Evolutionary conservation across 2,329 filamentous ascomycete genomes (phyloP).

Genomic region (Atkinsonella texensis): DNA sequence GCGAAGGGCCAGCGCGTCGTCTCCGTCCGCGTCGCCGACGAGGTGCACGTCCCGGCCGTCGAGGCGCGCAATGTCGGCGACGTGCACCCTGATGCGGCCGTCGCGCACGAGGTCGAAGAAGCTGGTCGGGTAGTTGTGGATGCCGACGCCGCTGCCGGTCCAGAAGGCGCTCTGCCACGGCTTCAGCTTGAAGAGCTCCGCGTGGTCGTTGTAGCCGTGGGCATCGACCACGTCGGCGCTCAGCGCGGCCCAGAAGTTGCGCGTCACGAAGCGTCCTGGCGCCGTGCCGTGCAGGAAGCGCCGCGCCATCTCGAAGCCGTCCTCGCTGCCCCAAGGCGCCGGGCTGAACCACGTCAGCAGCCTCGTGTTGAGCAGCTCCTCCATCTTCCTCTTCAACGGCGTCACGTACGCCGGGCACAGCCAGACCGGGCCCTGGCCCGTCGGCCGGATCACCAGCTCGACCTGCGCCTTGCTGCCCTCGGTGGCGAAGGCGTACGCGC

Average conservation of each 20-base stretch:
- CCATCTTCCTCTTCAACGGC: slow-evolving; percentile 46
- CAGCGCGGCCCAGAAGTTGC: slow-evolving; percentile 37
- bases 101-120: slow-evolving; percentile 40
- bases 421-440: slow-evolving; percentile 41
- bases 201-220: slow-evolving; percentile 33
- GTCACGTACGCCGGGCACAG: slow-evolving; percentile 46
- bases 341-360: slow-evolving; percentile 54
- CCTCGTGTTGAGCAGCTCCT: slow-evolving; percentile 40
- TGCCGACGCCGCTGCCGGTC: neutral
- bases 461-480: slow-evolving; percentile 28
- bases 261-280: slow-evolving; percentile 34
- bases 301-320: slow-evolving; percentile 36
- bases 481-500: slow-evolving; percentile 40
- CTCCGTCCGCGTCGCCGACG: slow-evolving; percentile 20
- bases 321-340: slow-evolving; percentile 49
- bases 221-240: slow-evolving; percentile 32
- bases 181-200: slow-evolving; percentile 14
- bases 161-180: neutral
- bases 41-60: slow-evolving; percentile 27
- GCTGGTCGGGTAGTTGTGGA: slow-evolving; percentile 24
- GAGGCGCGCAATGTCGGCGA: slow-evolving; percentile 33
- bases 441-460: slow-evolving; percentile 36
- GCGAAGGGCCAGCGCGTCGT: slow-evolving; percentile 12
- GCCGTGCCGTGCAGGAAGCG: slow-evolving; percentile 37
- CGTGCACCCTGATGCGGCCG: slow-evolving; percentile 34